phyloP scores from a whole-genome alignment of 768 basidiomycete species.

The Coprinopsis strossmayeri region DNA sequence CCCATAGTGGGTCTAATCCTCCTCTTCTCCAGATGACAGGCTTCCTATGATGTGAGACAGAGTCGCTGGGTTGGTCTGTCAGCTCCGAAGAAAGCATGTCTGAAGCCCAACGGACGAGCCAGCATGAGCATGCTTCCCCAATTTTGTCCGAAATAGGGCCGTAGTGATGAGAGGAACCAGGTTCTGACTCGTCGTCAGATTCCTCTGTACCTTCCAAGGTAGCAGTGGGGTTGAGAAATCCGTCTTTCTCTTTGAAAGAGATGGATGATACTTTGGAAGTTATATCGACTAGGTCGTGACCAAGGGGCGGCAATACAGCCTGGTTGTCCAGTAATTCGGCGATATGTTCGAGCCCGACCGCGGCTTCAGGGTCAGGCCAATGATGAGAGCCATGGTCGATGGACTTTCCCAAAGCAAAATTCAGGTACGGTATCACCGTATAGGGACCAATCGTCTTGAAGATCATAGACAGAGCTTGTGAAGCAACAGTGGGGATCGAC shows the following conservation, averaged over 20 bases:
- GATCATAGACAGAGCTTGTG: conserved; percentile 67
- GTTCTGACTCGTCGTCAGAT: conserved; percentile 15
- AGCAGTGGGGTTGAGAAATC: conserved; percentile 1
- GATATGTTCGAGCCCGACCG: conserved; percentile 65
- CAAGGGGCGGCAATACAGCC: conserved; percentile 12
- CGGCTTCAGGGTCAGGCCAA: conserved; percentile 46
- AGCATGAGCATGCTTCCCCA: conserved; percentile 83
- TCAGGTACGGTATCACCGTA: conserved; percentile 70
- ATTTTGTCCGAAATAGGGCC: conserved; percentile 90
- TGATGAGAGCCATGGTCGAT: conserved; percentile 35
- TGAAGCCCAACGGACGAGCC: conserved; percentile 80
- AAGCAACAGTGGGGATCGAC: conserved; percentile 69
- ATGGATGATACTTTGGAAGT: conserved; percentile 5
- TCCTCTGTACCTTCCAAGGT: conserved; percentile 12
- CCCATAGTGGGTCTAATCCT: conserved; percentile 69
- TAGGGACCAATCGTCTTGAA: conserved; percentile 72
- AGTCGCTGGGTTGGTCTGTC: conserved; percentile 2
- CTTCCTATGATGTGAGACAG: conserved; percentile 7
- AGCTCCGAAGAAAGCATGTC: conserved; percentile 73
- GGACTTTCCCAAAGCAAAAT: conserved; percentile 73
- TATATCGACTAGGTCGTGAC: conserved; percentile 14
- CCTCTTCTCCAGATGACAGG: conserved; percentile 60
- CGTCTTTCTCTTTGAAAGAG: conserved; percentile 5
- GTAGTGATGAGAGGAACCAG: conserved; percentile 54
- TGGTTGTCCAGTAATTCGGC: conserved; percentile 44